These are phyloP conservation scores for Vachellia pachyceras DNA, from an alignment of 306 rosid genomes.

Conservation along the genomic window DNA sequence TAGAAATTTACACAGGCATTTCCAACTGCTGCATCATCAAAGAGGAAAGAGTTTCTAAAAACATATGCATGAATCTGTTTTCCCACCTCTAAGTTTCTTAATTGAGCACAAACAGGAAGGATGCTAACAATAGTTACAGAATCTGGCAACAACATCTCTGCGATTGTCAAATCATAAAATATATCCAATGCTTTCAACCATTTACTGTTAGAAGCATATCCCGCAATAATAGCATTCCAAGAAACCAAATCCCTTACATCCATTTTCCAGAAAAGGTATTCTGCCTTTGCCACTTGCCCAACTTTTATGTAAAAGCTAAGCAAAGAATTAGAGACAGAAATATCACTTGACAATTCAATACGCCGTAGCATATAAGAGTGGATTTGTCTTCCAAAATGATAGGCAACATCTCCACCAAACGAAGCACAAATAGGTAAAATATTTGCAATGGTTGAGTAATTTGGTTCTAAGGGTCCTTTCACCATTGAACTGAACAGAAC, in stretches of 20 bases:
- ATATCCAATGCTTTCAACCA: slow-evolving; percentile 75
- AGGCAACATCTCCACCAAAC: slow-evolving; percentile 51
- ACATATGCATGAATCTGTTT: slow-evolving; percentile 73
- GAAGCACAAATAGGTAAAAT: slow-evolving; percentile 75
- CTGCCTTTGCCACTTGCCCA: slow-evolving; percentile 66
- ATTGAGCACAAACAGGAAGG: slow-evolving; percentile 75
- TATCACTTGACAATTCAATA: slow-evolving; percentile 58
- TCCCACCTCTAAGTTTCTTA: slow-evolving; percentile 55
- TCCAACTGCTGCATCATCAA: slow-evolving; percentile 60
- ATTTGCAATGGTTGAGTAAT: slow-evolving; percentile 70
- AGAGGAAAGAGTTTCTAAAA: slow-evolving; percentile 57
- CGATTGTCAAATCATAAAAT: slow-evolving; percentile 56
- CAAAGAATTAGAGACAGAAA: slow-evolving; percentile 78
- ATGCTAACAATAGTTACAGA: slow-evolving; percentile 75
- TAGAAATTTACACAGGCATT: slow-evolving; percentile 83
- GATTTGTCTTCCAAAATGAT: slow-evolving; percentile 67
- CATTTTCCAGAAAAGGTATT: slow-evolving; percentile 65
- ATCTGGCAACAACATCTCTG: slow-evolving; percentile 54
- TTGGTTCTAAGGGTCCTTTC: slow-evolving; percentile 63
- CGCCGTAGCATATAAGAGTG: slow-evolving; percentile 67
- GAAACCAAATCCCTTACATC: slow-evolving; percentile 82
- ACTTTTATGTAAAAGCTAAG: slow-evolving; percentile 72
- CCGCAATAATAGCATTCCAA: slow-evolving; percentile 87
- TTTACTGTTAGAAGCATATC: slow-evolving; percentile 67
- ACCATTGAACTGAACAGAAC: slow-evolving; percentile 63